These are phyloP conservation scores for Verruconis gallopava DNA, from an alignment of 2,329 filamentous ascomycete genomes.

Conservation along the genomic window DNA sequence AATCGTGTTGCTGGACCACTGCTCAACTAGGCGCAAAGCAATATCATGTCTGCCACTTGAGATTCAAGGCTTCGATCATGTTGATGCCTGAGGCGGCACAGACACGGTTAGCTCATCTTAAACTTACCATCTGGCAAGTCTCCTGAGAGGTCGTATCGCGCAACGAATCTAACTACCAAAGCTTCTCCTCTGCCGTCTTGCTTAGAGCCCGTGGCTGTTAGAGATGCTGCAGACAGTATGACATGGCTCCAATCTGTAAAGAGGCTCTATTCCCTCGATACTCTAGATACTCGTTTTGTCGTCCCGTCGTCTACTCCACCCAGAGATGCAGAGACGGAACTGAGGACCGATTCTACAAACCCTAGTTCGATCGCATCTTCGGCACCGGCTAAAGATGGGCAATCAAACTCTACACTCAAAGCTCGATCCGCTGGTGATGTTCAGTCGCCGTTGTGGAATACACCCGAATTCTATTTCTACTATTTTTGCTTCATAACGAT, in stretches of 20 bases:
- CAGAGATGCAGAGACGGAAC: slow-evolving; percentile 24
- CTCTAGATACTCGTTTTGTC: slow-evolving; percentile 60
- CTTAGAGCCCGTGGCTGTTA: not conserved
- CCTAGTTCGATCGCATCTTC: slow-evolving; percentile 16
- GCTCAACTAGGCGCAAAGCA: no score
- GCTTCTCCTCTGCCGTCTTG: not conserved
- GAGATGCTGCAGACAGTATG: slow-evolving; percentile 20
- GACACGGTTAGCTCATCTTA: no score
- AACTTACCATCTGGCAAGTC: not conserved
- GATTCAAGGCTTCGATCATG: no score
- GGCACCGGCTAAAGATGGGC: slow-evolving; percentile 11
- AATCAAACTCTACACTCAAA: slow-evolving; percentile 16
- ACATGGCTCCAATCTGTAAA: slow-evolving; percentile 35
- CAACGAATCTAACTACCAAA: no score
- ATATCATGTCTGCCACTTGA: no score
- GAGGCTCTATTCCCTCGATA: slow-evolving; percentile 50
- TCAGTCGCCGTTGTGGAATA: slow-evolving; percentile 66
- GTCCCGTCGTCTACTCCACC: slow-evolving; percentile 55
- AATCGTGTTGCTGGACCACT: not conserved
- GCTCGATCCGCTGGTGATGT: slow-evolving; percentile 26
- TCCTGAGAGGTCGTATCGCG: no score
- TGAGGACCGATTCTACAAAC: slow-evolving; percentile 21
- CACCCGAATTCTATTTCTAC: slow-evolving; percentile 76
- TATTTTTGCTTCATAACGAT: slow-evolving; percentile 51
- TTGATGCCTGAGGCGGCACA: not conserved